phyloP scores from a whole-genome alignment of 208 protist genomes.

The Leishmania amazonensis region DNA sequence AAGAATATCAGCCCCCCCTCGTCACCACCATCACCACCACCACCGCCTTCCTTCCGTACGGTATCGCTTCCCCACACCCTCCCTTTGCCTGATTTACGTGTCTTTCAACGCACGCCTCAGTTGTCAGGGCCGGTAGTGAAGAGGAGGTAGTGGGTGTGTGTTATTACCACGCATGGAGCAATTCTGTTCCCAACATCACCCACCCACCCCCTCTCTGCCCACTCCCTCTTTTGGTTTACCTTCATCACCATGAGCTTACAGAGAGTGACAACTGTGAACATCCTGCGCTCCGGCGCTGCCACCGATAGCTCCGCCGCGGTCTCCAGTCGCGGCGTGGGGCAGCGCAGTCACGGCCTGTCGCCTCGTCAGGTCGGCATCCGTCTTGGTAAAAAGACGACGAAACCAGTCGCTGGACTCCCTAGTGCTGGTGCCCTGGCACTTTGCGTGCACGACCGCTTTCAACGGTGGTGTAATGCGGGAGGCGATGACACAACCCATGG shows the following conservation, averaged over 20 bases:
- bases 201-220: not conserved
- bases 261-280: not conserved
- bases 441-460: not conserved
- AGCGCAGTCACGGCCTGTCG: not conserved
- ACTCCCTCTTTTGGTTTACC: not conserved
- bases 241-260: not conserved
- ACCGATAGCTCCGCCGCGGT: conserved; percentile 4
- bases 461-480: conserved; percentile 1
- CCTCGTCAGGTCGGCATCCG: not conserved
- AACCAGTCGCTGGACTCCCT: not conserved
- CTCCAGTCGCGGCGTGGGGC: not conserved
- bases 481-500: not conserved
- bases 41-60: not conserved
- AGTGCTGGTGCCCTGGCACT: not conserved
- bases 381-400: not conserved
- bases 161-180: not conserved
- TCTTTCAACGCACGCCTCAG: not conserved
- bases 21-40: no score
- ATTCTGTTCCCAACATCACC: not conserved
- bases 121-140: not conserved
- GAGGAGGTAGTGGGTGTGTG: not conserved
- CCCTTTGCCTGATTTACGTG: not conserved
- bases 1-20: not conserved
- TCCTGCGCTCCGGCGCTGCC: conserved; percentile 15
- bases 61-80: not conserved